Base-by-base conservation (phyloP, 1,284 basidiomycete species). In the Sporisorium sorghi region DNA sequence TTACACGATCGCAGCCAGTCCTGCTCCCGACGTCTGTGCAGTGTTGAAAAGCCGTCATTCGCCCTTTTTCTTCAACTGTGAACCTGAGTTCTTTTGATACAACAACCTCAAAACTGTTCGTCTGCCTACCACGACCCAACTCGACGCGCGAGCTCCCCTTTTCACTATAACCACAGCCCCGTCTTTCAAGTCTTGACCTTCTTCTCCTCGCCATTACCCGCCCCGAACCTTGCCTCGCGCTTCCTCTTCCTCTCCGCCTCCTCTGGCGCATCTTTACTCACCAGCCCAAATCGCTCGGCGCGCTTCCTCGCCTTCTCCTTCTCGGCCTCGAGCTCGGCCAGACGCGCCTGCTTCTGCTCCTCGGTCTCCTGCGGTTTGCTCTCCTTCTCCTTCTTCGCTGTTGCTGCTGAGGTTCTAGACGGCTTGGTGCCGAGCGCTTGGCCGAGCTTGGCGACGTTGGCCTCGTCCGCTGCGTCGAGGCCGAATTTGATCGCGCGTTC, bases 401-500 rank as follows among this genome's bases (percentile, higher is more conserved):
- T 14, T 19, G 28, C 32, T 43, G 32, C 49, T 40, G 14, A 21
- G 4, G 26, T 21, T 57, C 58, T 53, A 6, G 44, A 15, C 30
- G 39, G 14, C 4, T 19, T 21, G n/a, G 35, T 35, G 39, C 65
- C 59, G 8, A 78, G 58, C 5, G 68, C 48, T 30, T 70, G 44
- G 2, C 24, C 21, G 19, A 69, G 64, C 49, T 68, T 70, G 23
- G 66, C 60, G 24, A 73, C 62, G 24, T 48, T 60, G 9, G 56
- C 67, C 37, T 50, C 65, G 3, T 74, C 73, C 7, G 40, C 28
- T 2, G 58, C 35, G 21, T 77, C 73, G n/a, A 83, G 39, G 3
- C 82, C 82, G 53, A 82, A 83, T 66, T 82, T 81, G 53, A 60
- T 66, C 3, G 76, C 69, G 12, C 82, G 65, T 57, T 78, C 70